Base-by-base conservation (phyloP, 495 filamentous ascomycete genomes). In the Penicillium flavigenum region DNA sequence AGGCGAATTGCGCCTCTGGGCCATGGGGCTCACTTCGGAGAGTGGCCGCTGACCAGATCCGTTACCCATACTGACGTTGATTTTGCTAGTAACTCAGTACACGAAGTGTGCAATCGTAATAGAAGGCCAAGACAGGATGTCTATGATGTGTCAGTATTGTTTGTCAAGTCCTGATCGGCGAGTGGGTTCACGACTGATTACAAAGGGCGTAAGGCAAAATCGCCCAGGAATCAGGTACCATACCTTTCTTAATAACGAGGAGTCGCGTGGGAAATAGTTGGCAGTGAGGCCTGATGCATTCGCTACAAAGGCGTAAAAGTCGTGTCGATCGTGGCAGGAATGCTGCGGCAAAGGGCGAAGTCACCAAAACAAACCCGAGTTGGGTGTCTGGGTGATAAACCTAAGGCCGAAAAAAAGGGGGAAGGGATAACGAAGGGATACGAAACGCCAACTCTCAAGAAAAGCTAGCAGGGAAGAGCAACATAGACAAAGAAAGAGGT, bases 1-100 rank as follows among this genome's bases (percentile, higher is more conserved):
- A 4, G 88, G 88, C 41, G 90, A 94, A 67, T 95, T 94, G 39
- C 81, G 72, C 57, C 81, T 72, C 52, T 78, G 76, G 47, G 79
- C 80, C 76, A 81, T 76, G 14, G 80, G 81, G 60, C 79, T 81
- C 65, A 84, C 69, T 67, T 84, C 81, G 29, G 80, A 77, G 14
- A 84, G 71, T 48, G 81, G 81, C 60, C 79, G 67, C 65, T 78
- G 79, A 26, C 70, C 72, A 26, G 72, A 57, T 59, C 69, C 71
- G 57, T 64, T 66, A 34, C 60, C 68, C 73, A 80, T 79, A 17
- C 60, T 78, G 63, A 50, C 17, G 58, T 60, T 47, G 65, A 66
- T 29, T 43, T n/a, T 39, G 11, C 29, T 34, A 16, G 19, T 16
- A 14, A 17, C 31, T 19, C 8, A 39, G 24, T 16, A 47, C 14